These are phyloP conservation scores for Sanghuangporus weigelae DNA, from an alignment of 1,284 basidiomycete species.

Conservation along the genomic window DNA sequence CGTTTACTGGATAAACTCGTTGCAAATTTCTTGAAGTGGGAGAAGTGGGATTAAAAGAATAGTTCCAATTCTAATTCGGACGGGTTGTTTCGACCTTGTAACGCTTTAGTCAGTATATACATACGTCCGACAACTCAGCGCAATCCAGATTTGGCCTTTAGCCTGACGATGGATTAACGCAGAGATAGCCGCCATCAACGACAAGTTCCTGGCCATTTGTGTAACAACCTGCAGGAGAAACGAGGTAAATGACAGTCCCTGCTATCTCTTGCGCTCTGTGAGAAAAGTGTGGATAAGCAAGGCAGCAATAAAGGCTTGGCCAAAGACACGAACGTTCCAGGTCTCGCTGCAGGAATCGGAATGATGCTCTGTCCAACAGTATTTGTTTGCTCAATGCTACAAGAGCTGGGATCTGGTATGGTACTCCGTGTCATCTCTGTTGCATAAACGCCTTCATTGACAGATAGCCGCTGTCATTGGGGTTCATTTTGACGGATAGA, in stretches of 20 bases:
- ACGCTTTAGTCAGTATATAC: not conserved
- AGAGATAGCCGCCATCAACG: constrained; percentile 66
- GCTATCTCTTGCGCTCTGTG: constrained; percentile 63
- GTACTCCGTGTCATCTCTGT: constrained; percentile 67
- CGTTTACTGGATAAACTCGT: too few relatives aligned
- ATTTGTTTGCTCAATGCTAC: constrained; percentile 39
- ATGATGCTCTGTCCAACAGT: constrained; percentile 48
- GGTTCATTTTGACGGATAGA: not conserved
- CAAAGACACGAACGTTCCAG: constrained; percentile 52
- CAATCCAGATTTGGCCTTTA: not conserved
- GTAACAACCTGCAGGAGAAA: constrained; percentile 64
- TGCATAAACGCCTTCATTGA: constrained; percentile 49
- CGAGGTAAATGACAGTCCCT: constrained; percentile 68
- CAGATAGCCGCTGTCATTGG: not conserved
- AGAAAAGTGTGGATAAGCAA: not conserved
- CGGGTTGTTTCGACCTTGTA: not conserved
- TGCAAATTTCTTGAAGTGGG: too few relatives aligned
- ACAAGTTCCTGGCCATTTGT: constrained; percentile 70
- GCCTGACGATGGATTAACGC: constrained; percentile 57
- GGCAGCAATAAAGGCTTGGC: not conserved
- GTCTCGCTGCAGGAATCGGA: constrained; percentile 54
- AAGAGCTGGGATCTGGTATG: constrained; percentile 31
- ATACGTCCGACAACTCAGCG: not conserved
- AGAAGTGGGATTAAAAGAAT: too few relatives aligned
- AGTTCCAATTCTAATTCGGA: too few relatives aligned